Evolutionary conservation across 2,329 filamentous ascomycete genomes (phyloP).

Genomic region (Pseudocercospora cruenta): DNA sequence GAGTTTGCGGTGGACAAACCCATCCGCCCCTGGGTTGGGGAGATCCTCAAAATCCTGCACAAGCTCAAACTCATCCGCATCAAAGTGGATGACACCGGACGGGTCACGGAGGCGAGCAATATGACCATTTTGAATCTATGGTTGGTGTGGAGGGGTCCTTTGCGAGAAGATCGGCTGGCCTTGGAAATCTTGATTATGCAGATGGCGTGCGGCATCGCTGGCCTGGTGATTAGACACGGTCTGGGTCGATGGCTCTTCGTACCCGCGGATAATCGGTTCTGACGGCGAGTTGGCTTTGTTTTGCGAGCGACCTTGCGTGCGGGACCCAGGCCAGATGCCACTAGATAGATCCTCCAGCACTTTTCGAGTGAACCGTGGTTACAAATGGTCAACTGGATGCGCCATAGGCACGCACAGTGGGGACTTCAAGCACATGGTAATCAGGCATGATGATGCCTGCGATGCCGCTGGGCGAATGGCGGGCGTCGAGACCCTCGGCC

Average conservation of each 20-base stretch:
- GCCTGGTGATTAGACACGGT: slow-evolving; percentile 81
- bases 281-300: slow-evolving; percentile 14
- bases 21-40: slow-evolving; percentile 65
- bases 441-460: neutral
- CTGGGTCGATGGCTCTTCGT: slow-evolving; percentile 82
- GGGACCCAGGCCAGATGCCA: slow-evolving; percentile 15
- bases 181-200: slow-evolving; percentile 81
- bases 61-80: slow-evolving; percentile 70
- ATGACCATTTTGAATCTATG: slow-evolving; percentile 93
- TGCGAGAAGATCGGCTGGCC: slow-evolving; percentile 83
- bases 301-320: slow-evolving; percentile 24
- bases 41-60: slow-evolving; percentile 69
- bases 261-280: slow-evolving; percentile 72
- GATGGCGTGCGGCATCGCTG: slow-evolving; percentile 72
- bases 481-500: neutral
- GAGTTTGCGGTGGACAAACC: slow-evolving; percentile 67
- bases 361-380: slow-evolving; percentile 1
- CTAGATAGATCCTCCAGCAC: slow-evolving; percentile 22
- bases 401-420: slow-evolving; percentile 11
- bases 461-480: slow-evolving; percentile 7
- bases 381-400: slow-evolving; percentile 7
- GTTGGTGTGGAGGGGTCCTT: slow-evolving; percentile 91
- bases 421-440: slow-evolving; percentile 16
- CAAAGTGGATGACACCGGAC: slow-evolving; percentile 67
- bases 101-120: slow-evolving; percentile 81